Evolutionary conservation across 164 flowering plant species (phyloP), one percentile per base, ranked within the genome.

Genomic region (Magnolia sinica): DNA sequence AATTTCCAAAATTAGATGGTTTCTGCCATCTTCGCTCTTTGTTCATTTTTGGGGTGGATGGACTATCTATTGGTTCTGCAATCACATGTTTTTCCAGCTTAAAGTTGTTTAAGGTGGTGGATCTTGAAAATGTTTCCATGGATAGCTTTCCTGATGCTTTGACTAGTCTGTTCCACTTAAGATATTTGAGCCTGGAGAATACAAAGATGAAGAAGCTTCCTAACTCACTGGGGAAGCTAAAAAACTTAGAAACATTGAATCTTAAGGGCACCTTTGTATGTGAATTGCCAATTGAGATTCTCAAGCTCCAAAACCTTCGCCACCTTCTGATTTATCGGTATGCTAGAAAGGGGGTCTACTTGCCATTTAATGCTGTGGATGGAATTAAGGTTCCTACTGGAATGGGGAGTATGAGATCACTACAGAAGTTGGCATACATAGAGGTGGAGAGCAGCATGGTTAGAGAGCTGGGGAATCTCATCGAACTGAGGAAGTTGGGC

Each of bases 341-440:
- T 1, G 6, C 4, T 27, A 10, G 11, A 72, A 3, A n/a, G 1
- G 8, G 49, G 37, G 13, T 55, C 61, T 55, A 55, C 18, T 16
- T 16, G 13, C 29, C 73, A 16, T 77, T 77, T 16, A 11, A 61
- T 24, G 10, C 2, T 19, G 8, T 20, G 19, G 7, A 50, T 50
- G 79, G 74, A 50, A 18, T 77, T 18, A 61, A 65, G 23, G 45
- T 65, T 24, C 70, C 45, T n/a, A 64, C 8, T 2, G 71, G 71
- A 65, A 71, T 77, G 6, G 64, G 37, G 7, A 13, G 64, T 8
- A 27, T 77, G 50, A 29, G 13, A 16, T 50, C 79, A 45, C 29
- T 77, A 18, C 79, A 77, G 50, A 77, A 51, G 63, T 51, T 77
- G n/a, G 64, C 75, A 1, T 14, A 27, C 29, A 11, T 77, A 72